These are phyloP conservation scores for Raffaelea ambrosiae DNA, from an alignment of 2,329 filamentous ascomycete species.

Conservation along the genomic window DNA sequence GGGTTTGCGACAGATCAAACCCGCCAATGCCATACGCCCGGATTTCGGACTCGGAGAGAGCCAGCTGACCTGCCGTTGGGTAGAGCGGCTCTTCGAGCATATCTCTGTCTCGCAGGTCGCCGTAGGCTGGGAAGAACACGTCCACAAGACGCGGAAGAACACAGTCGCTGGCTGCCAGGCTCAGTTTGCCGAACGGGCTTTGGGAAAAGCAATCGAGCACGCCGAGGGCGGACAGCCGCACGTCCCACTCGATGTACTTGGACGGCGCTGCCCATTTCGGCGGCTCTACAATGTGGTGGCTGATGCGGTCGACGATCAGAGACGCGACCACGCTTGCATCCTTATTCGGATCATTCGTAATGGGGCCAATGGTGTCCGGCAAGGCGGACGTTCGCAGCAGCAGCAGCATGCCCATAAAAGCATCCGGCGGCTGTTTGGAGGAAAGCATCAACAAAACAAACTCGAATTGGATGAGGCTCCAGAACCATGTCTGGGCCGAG, in stretches of 20 bases:
- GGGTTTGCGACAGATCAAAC: constrained; percentile 5
- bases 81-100: constrained; percentile 7
- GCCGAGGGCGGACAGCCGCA: constrained; percentile 39
- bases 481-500: constrained; percentile 43
- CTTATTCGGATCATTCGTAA: constrained; percentile 33
- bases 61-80: not conserved
- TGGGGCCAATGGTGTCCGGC: constrained; percentile 56
- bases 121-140: constrained; percentile 10
- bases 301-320: constrained; percentile 53
- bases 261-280: constrained; percentile 30
- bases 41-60: constrained; percentile 1
- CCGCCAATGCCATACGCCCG: constrained; percentile 12
- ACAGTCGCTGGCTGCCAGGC: constrained; percentile 59
- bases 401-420: constrained; percentile 56
- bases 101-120: constrained; percentile 8
- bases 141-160: constrained; percentile 64
- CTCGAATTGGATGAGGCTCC: constrained; percentile 58
- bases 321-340: constrained; percentile 34
- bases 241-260: constrained; percentile 29
- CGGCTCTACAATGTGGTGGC: constrained; percentile 51
- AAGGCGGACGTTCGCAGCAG: constrained; percentile 60
- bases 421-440: constrained; percentile 53
- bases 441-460: constrained; percentile 60
- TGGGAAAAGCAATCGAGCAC: constrained; percentile 53
- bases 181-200: constrained; percentile 52